Evolutionary conservation across 1,284 basidiomycete species (phyloP).

Genomic region (Cryptococcus sp.): DNA sequence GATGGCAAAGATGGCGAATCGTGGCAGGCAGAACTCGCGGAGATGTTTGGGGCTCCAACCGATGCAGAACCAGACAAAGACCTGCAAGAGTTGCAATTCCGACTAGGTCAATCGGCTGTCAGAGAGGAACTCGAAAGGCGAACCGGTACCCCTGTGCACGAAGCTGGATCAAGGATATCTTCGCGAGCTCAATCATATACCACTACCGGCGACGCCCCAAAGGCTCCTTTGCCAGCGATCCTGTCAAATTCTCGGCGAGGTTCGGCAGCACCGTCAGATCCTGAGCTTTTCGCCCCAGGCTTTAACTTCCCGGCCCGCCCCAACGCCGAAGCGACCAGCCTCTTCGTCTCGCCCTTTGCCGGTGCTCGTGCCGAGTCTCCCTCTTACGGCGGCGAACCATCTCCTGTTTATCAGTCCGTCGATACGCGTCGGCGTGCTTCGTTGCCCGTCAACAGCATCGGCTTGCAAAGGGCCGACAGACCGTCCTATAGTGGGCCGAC

Average conservation of each 20-base stretch:
- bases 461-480: conserved; percentile 6
- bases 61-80: conserved; percentile 26
- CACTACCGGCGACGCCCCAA: conserved; percentile 7
- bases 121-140: conserved; percentile 38
- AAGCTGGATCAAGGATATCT: too few species aligned
- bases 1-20: not conserved
- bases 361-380: too few species aligned
- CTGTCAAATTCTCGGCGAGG: not conserved
- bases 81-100: conserved; percentile 45
- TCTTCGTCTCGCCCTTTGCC: too few species aligned
- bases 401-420: conserved; percentile 13
- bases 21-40: not conserved
- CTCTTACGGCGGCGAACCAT: conserved; percentile 1
- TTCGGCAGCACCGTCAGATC: not conserved
- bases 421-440: conserved; percentile 27
- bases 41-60: not conserved
- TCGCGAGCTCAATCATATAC: conserved; percentile 18
- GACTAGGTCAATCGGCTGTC: conserved; percentile 40
- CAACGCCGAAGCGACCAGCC: not conserved
- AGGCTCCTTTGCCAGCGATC: conserved; percentile 16
- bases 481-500: conserved; percentile 15
- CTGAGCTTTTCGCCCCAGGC: conserved; percentile 29
- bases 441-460: conserved; percentile 22
- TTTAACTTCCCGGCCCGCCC: conserved; percentile 36
- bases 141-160: conserved; percentile 23